Evolutionary conservation across 129 eudicot species (phyloP), one percentile per base, ranked within the genome.

Genomic region (Flaveria linearis): DNA sequence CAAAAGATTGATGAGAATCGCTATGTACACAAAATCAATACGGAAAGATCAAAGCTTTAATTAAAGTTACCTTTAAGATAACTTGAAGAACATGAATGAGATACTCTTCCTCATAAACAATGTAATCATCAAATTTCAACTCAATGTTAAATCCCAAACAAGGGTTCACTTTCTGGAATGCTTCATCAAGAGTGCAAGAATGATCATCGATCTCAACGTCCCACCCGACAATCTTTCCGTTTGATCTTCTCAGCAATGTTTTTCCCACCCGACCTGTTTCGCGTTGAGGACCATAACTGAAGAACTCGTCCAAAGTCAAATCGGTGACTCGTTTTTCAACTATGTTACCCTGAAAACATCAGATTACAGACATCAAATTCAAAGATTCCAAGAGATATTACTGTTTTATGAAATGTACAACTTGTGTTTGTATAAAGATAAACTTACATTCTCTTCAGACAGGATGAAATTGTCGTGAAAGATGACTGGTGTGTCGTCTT

Each of bases 401-500:
- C 13, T 9, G 14, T 9, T 9, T 45, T 45, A 45, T 8, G 12
- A 36, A 15, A 5, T 45, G 6, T 16, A 36, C 43, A 10, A 28
- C 4, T 25, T 30, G 9, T 17, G 12, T 23, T 22, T 15, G 8
- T 47, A 47, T 4, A 11, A 45, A 3, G 16, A 9, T 1, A 15
- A 71, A 45, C 87, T 86, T 81, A 87, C 98, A 33, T 92, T 83
- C 7, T 88, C 89, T 81, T 85, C 73, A 14, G 92, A 81, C 81
- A 86, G 79, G 85, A 93, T 90, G 88, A 87, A 86, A 77, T 92
- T 72, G 78, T 92, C 98, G 47, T 92, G 98, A 78, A 93, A 93
- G 51, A 93, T 88, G 75, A 90, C 60, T 0, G 98, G 95, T 53
- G 81, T 83, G 72, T 82, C 88, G 83, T 93, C 98, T 75, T 53